These are phyloP conservation scores for Eragrostis nindensis DNA, from an alignment of 176 grass and related monocot species.

Conservation along the genomic window DNA sequence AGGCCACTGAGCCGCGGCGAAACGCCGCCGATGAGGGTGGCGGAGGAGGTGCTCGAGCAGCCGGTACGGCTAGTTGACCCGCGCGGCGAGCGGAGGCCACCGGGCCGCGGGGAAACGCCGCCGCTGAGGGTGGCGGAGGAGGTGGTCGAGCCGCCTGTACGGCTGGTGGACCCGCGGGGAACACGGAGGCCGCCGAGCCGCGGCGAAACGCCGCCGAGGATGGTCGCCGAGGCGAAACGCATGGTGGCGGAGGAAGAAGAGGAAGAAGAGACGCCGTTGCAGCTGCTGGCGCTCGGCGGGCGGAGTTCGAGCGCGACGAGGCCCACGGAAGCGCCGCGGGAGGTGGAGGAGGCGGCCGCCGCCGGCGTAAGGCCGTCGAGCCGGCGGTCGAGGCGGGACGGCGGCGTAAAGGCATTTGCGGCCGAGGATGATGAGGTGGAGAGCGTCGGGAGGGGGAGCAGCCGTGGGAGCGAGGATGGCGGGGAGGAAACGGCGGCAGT, in stretches of 20 bases:
- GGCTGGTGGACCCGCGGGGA: slow-evolving; percentile 8
- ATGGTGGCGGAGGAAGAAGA: background rate
- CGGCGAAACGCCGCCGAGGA: slow-evolving; percentile 3
- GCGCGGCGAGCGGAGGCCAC: background rate
- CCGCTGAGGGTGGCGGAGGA: background rate
- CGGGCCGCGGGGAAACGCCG: too few relatives aligned
- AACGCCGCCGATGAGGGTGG: background rate
- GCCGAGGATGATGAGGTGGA: slow-evolving; percentile 27
- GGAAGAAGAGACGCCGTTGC: slow-evolving; percentile 30
- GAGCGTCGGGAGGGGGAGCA: slow-evolving; percentile 31
- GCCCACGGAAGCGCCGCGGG: background rate
- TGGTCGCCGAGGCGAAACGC: background rate
- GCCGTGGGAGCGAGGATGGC: slow-evolving; percentile 42
- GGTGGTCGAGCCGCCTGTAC: background rate
- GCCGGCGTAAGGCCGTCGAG: slow-evolving; percentile 28
- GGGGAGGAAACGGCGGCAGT: background rate
- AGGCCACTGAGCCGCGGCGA: slow-evolving; percentile 5
- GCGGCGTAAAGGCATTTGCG: background rate
- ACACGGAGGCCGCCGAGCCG: slow-evolving; percentile 14
- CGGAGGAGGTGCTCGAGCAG: background rate
- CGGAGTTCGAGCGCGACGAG: slow-evolving; percentile 40
- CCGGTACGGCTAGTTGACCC: slow-evolving; percentile 23
- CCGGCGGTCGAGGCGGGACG: slow-evolving; percentile 44
- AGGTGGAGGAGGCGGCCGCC: background rate
- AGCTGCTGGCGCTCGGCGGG: slow-evolving; percentile 31